Conservation (phyloP, 2,329 filamentous ascomycete genomes). For the Xylariaceae sp. region DNA sequence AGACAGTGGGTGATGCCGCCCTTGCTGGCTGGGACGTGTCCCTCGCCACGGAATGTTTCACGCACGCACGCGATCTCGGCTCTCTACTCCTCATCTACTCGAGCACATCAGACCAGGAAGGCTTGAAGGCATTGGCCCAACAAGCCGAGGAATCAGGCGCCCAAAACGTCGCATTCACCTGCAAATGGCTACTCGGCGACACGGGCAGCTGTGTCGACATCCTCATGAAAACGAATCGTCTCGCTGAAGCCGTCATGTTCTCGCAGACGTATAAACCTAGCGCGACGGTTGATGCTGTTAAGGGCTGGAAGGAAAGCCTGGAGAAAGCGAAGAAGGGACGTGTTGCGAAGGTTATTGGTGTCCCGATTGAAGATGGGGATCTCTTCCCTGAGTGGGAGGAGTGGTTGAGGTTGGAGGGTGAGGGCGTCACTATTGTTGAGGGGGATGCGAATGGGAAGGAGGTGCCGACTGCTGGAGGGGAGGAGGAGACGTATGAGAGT, state of each 20-base stretch:
- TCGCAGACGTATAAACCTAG: constrained; percentile 94
- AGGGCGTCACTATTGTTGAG: constrained; percentile 48
- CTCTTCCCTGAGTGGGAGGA: constrained; percentile 97
- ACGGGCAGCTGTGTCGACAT: constrained; percentile 75
- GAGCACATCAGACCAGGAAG: constrained; percentile 72
- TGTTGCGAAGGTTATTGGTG: constrained; percentile 75
- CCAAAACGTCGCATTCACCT: constrained; percentile 91
- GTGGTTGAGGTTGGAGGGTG: constrained; percentile 74
- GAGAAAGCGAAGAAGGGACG: constrained; percentile 83
- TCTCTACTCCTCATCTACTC: constrained; percentile 84
- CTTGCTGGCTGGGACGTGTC: constrained; percentile 79
- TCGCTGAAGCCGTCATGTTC: constrained; percentile 84
- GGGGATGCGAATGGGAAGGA: constrained; percentile 26
- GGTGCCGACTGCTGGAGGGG: neutral
- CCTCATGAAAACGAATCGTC: constrained; percentile 69
- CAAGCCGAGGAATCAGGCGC: constrained; percentile 72
- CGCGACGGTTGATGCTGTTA: constrained; percentile 60
- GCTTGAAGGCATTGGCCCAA: constrained; percentile 64
- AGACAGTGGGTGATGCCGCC: constrained; percentile 89
- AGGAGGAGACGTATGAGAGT: constrained; percentile 14
- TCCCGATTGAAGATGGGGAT: constrained; percentile 76
- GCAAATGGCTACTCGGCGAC: constrained; percentile 81
- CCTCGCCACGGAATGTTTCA: constrained; percentile 89
- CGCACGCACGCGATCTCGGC: constrained; percentile 82
- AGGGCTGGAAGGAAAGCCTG: constrained; percentile 74